A percentile compares a stretch with the other conserved stretches of the same genome.
Evolutionary conservation across 345 rosid genomes (phyloP).

Genomic region (Hibiscus trionum): DNA sequence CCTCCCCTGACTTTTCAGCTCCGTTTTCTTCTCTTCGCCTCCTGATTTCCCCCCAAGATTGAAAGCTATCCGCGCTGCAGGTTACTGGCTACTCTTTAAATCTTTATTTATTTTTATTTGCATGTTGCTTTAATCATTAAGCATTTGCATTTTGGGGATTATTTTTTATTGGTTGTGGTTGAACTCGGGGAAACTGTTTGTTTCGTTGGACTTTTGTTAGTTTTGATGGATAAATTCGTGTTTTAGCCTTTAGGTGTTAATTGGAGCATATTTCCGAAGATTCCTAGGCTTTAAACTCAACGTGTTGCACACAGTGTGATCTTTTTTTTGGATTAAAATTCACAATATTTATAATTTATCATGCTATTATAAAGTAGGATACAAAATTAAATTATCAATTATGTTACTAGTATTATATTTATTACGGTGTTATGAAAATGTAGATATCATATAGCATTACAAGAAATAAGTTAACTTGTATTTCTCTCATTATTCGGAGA

Average conservation of each 20-base stretch:
- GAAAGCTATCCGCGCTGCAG: constrained; percentile 24
- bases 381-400: no score
- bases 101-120: neutral
- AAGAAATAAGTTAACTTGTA: no score
- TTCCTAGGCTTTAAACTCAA: constrained; percentile 52
- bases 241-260: constrained; percentile 44
- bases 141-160: neutral
- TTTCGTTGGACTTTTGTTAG: neutral
- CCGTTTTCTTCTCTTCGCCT: constrained; percentile 7
- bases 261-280: constrained; percentile 61
- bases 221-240: constrained; percentile 45
- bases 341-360: no score
- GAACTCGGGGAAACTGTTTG: neutral
- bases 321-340: constrained; percentile 5
- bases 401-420: no score
- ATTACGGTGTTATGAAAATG: no score
- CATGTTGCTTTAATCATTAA: neutral
- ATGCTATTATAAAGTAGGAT: no score
- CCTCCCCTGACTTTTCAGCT: constrained; percentile 20
- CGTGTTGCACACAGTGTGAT: constrained; percentile 32
- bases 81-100: constrained; percentile 19
- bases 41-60: constrained; percentile 5
- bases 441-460: no score
- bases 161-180: neutral
- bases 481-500: no score